Evolutionary conservation across 306 rosid species (phyloP).

Genomic region (Glycine latifolia): DNA sequence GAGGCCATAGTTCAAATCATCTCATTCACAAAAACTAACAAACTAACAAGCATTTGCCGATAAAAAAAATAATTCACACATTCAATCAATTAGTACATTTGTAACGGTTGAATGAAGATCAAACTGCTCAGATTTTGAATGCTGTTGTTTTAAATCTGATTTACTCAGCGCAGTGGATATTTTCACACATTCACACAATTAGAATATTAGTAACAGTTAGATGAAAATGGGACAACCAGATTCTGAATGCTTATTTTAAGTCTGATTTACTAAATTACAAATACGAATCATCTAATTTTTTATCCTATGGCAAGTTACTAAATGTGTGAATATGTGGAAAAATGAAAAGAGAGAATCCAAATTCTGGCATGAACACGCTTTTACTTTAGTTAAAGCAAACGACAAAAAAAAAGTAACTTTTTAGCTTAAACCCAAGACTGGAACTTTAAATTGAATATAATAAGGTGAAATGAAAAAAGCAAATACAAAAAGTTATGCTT

Average conservation of each 20-base stretch:
- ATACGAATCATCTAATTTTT: neutral
- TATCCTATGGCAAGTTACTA: neutral
- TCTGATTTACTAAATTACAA: neutral
- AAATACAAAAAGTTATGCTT: neutral
- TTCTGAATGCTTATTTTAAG: neutral
- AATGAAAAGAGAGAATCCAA: neutral
- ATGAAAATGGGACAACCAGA: neutral
- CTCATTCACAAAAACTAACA: no score
- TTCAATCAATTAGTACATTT: neutral
- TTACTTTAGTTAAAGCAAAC: neutral
- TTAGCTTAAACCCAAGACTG: neutral
- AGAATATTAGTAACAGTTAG: neutral
- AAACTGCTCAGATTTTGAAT: neutral
- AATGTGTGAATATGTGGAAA: neutral
- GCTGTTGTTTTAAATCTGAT: neutral
- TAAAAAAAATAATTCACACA: neutral
- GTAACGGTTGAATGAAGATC: neutral
- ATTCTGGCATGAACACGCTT: neutral
- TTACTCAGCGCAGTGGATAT: neutral
- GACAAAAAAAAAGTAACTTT: neutral
- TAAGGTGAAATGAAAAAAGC: neutral
- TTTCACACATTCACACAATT: neutral
- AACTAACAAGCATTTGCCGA: no score
- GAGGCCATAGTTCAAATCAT: no score
- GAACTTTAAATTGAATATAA: neutral